phyloP scores from a whole-genome alignment of 805 yeast genomes.

The Candida stauntonica region DNA sequence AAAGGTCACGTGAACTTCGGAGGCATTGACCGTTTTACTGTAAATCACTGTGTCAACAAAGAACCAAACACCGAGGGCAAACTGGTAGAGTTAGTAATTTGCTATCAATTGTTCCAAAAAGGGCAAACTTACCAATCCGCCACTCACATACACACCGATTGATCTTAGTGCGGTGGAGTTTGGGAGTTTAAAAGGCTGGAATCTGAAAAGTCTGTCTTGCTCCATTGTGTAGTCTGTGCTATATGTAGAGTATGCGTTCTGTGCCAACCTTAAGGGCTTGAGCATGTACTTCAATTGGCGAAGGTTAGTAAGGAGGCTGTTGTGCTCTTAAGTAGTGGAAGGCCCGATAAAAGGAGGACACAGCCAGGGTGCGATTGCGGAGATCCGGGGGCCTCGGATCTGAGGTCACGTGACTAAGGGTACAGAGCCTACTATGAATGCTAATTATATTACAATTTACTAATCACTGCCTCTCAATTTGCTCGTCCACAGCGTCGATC shows the following conservation, averaged over 20 bases:
- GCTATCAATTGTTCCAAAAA: conserved; percentile 15
- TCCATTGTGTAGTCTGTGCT: conserved; percentile 26
- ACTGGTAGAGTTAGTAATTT: conserved; percentile 26
- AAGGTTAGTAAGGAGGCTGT: no score
- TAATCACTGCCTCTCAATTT: conserved; percentile 32
- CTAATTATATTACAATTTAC: no score
- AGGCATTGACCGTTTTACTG: conserved; percentile 80
- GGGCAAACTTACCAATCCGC: conserved; percentile 40
- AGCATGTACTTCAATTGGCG: conserved; percentile 9
- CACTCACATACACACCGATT: conserved; percentile 72
- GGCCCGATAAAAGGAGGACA: not conserved
- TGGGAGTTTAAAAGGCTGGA: conserved; percentile 62
- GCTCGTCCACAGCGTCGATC: conserved; percentile 37
- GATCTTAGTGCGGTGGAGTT: conserved; percentile 67
- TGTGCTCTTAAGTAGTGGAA: no score
- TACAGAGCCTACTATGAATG: no score
- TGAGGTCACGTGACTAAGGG: no score
- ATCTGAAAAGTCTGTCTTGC: conserved; percentile 55
- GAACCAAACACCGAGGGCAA: conserved; percentile 85
- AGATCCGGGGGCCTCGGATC: no score
- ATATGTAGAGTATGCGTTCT: not conserved
- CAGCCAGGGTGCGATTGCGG: no score
- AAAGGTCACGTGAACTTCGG: conserved; percentile 81
- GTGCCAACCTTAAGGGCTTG: conserved; percentile 8
- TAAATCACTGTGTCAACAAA: conserved; percentile 86